These are phyloP conservation scores for Aquilaria yunnanensis DNA, from an alignment of 345 rosid genomes.

Conservation along the genomic window DNA sequence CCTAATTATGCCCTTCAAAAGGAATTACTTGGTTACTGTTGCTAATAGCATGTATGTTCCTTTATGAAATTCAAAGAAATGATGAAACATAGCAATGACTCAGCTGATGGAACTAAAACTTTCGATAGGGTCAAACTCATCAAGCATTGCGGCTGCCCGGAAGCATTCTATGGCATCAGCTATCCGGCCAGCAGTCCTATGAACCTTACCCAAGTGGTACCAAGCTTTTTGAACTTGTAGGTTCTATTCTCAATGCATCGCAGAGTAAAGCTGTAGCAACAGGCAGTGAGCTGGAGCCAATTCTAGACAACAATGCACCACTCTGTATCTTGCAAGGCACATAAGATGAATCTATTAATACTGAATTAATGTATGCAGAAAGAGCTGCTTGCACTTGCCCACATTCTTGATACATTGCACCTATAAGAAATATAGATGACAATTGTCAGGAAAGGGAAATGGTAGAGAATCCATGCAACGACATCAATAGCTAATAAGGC, in stretches of 20 bases:
- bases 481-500: no score
- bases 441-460: background rate
- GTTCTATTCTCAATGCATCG: conserved; percentile 87
- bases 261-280: conserved; percentile 83
- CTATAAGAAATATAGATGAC: conserved; percentile 25
- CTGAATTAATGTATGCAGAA: conserved; percentile 45
- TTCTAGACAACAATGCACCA: conserved; percentile 48
- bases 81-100: conserved; percentile 2
- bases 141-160: conserved; percentile 95
- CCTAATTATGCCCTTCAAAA: no score
- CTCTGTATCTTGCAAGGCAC: conserved; percentile 66
- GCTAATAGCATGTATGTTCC: no score
- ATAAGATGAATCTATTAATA: conserved; percentile 48
- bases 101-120: conserved; percentile 64
- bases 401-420: conserved; percentile 62
- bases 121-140: conserved; percentile 86
- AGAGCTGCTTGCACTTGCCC: conserved; percentile 55
- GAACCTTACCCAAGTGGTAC: conserved; percentile 81
- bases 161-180: conserved; percentile 89
- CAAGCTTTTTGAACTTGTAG: conserved; percentile 79
- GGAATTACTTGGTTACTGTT: no score
- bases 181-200: conserved; percentile 69
- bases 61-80: no score
- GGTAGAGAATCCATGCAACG: background rate
- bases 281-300: conserved; percentile 51